Percentiles rank a stretch among this genome's conserved stretches.
Conservation (phyloP, 352 stramenopile species). For the Synura sp. region DNA sequence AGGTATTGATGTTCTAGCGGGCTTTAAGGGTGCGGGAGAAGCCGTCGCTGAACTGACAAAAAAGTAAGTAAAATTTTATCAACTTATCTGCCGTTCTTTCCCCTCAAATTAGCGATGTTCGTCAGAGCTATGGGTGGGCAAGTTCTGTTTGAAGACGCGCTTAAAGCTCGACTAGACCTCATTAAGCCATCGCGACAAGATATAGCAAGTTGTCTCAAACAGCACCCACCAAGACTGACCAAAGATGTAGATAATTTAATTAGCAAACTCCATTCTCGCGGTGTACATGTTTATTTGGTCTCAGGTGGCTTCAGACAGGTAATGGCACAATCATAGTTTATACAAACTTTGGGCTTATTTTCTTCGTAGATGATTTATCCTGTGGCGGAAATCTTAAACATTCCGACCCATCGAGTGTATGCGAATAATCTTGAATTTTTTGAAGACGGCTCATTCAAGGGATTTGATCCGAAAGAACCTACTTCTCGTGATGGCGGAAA, state of each 20-base stretch:
- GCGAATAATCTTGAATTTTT: conserved; percentile 96
- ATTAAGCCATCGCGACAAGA: conserved; percentile 82
- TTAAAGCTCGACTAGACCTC: conserved; percentile 87
- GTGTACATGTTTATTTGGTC: conserved; percentile 93
- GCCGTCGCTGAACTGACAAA: conserved; percentile 88
- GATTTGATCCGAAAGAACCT: conserved; percentile 88
- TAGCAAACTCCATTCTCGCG: conserved; percentile 70
- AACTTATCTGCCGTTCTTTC: neutral
- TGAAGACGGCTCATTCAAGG: conserved; percentile 70
- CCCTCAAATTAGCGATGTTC: neutral
- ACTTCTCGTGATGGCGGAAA: conserved; percentile 75
- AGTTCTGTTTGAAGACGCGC: conserved; percentile 95
- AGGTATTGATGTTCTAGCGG: conserved; percentile 96
- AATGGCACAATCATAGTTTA: conserved; percentile 32
- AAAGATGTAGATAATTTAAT: conserved; percentile 76
- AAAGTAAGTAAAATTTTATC: conserved; percentile 57
- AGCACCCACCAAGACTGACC: conserved; percentile 81
- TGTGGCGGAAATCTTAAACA: conserved; percentile 72
- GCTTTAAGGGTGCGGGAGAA: conserved; percentile 82
- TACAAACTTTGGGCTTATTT: conserved; percentile 36
- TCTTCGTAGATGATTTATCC: conserved; percentile 91
- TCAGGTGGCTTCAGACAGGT: conserved; percentile 90
- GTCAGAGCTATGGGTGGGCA: conserved; percentile 92
- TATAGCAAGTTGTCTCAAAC: conserved; percentile 77
- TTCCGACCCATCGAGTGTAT: conserved; percentile 85